phyloP scores from a whole-genome alignment of 441 rosid species.

The Theobroma grandiflorum region DNA sequence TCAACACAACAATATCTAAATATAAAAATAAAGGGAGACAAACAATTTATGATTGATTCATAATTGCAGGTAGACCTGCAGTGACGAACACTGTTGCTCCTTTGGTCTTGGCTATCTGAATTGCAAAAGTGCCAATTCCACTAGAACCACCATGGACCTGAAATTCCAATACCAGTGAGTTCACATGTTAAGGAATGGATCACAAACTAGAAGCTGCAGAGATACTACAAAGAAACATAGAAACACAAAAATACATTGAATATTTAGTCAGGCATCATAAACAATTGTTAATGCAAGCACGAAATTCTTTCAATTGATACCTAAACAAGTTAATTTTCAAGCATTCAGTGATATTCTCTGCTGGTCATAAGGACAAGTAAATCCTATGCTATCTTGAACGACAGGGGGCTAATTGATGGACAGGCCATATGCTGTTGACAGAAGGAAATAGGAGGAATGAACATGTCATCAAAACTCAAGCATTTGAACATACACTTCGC shows the following conservation, averaged over 20 bases:
- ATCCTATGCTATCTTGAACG: neutral
- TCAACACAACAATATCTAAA: slow-evolving; percentile 23
- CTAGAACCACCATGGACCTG: slow-evolving; percentile 97
- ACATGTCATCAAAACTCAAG: neutral
- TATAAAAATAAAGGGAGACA: slow-evolving; percentile 7
- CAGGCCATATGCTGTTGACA: neutral
- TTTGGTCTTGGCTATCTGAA: slow-evolving; percentile 78
- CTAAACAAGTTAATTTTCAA: neutral
- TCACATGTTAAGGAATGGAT: neutral
- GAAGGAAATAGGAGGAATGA: too few relatives aligned
- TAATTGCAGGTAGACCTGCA: slow-evolving; percentile 63
- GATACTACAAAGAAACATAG: neutral
- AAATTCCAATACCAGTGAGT: neutral
- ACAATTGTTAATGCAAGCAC: neutral
- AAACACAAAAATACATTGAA: neutral
- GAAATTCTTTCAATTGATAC: neutral
- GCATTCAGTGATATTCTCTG: neutral
- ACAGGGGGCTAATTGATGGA: neutral
- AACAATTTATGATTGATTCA: neutral
- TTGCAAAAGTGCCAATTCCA: slow-evolving; percentile 90
- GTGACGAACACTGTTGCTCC: slow-evolving; percentile 81
- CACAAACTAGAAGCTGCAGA: neutral
- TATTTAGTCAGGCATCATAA: neutral
- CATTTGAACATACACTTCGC: neutral
- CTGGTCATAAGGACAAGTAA: neutral